Conservation (phyloP, 2,329 filamentous ascomycete species). For the Monosporascus sp. region DNA sequence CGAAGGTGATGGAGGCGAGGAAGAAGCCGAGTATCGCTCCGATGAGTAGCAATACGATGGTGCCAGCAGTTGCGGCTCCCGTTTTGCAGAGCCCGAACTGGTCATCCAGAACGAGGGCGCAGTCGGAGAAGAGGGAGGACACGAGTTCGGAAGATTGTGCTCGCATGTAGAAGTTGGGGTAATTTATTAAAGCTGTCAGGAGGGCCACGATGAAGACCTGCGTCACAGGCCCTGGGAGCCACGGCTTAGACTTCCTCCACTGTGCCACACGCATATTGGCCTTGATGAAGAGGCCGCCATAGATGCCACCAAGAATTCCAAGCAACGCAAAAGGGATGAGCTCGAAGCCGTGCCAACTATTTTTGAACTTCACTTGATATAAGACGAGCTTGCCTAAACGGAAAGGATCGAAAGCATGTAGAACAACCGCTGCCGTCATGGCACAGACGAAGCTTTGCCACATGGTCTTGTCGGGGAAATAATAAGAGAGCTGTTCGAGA, state of each 20-base stretch:
- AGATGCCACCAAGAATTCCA: constrained; percentile 86
- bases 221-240: constrained; percentile 65
- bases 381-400: constrained; percentile 91
- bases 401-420: constrained; percentile 92
- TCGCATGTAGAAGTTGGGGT: constrained; percentile 93
- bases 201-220: constrained; percentile 79
- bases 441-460: constrained; percentile 99
- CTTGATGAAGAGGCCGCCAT: constrained; percentile 91
- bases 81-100: constrained; percentile 86
- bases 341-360: constrained; percentile 91
- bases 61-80: constrained; percentile 73
- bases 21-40: constrained; percentile 81
- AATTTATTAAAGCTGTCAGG: constrained; percentile 84
- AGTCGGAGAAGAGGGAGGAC: constrained; percentile 87
- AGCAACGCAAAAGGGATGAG: constrained; percentile 81
- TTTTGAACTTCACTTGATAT: constrained; percentile 91
- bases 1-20: constrained; percentile 83
- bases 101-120: constrained; percentile 74
- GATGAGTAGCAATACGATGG: constrained; percentile 75
- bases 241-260: constrained; percentile 65
- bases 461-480: constrained; percentile 99
- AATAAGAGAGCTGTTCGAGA: constrained; percentile 95
- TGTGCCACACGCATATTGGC: constrained; percentile 81
- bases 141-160: constrained; percentile 88
- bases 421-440: constrained; percentile 93